Conservation (phyloP, 352 stramenopile genomes). For the Globisporangium solare region DNA sequence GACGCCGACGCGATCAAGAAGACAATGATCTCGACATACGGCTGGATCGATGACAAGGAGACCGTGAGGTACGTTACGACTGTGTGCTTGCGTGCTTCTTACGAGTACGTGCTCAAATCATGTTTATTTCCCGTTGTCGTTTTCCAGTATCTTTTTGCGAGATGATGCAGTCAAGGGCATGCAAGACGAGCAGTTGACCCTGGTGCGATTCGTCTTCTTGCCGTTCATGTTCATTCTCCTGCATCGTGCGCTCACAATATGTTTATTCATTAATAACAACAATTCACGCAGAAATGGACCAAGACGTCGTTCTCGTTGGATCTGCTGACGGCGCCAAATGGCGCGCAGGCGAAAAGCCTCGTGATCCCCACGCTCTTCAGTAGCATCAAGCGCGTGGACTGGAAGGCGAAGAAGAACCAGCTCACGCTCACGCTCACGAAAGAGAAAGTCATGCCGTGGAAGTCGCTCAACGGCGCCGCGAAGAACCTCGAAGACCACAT, state of each 20-base stretch:
- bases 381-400: slow-evolving; percentile 59
- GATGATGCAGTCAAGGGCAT: slow-evolving; percentile 51
- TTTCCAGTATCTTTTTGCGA: slow-evolving; percentile 69
- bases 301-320: slow-evolving; percentile 73
- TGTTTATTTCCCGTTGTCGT: slow-evolving; percentile 1
- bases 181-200: slow-evolving; percentile 47
- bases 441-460: slow-evolving; percentile 49
- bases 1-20: slow-evolving; percentile 29
- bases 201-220: slow-evolving; percentile 35
- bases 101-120: no score
- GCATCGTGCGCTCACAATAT: background rate
- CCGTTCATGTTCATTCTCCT: background rate
- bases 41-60: slow-evolving; percentile 73
- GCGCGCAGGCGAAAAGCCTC: slow-evolving; percentile 51
- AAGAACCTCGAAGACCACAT: slow-evolving; percentile 85
- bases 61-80: slow-evolving; percentile 49
- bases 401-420: slow-evolving; percentile 51
- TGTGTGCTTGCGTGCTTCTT: background rate
- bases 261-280: background rate
- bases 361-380: slow-evolving; percentile 69
- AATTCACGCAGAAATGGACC: slow-evolving; percentile 76
- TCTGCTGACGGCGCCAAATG: slow-evolving; percentile 34
- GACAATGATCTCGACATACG: slow-evolving; percentile 67
- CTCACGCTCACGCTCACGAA: slow-evolving; percentile 74
- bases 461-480: slow-evolving; percentile 73